Conservation (phyloP, 768 basidiomycete genomes). For the Rhodocollybia butyracea region DNA sequence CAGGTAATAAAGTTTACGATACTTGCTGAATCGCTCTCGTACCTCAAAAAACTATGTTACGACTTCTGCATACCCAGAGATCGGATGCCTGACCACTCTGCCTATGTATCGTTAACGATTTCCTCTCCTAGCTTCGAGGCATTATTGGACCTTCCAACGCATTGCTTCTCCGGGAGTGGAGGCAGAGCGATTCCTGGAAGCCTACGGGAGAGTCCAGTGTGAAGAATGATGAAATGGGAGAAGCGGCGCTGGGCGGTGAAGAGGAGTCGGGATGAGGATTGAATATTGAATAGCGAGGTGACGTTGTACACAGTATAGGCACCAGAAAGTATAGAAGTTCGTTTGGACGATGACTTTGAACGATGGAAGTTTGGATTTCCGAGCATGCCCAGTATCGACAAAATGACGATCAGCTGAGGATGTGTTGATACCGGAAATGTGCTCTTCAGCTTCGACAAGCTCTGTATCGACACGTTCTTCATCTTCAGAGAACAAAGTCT, state of each 20-base stretch:
- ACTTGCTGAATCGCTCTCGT: constrained; percentile 74
- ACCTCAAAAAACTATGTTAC: constrained; percentile 82
- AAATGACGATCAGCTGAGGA: constrained; percentile 57
- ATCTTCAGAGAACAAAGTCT: constrained; percentile 16
- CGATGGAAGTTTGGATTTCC: constrained; percentile 70
- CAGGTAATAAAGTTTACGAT: too few species aligned
- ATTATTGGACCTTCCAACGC: constrained; percentile 75
- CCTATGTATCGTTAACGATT: constrained; percentile 79
- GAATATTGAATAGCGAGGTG: constrained; percentile 47
- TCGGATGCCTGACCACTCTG: constrained; percentile 68
- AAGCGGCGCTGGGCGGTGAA: constrained; percentile 80
- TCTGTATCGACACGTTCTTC: constrained; percentile 19
- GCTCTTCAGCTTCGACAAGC: constrained; percentile 40
- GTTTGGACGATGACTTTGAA: constrained; percentile 80
- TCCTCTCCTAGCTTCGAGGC: constrained; percentile 27
- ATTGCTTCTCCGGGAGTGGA: constrained; percentile 83
- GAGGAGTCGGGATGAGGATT: not conserved
- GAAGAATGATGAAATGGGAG: constrained; percentile 79
- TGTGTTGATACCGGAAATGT: not conserved
- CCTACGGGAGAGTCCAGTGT: too few species aligned
- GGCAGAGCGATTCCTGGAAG: constrained; percentile 79
- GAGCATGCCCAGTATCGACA: constrained; percentile 65
- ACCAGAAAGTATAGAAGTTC: constrained; percentile 59
- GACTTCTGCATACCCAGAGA: constrained; percentile 76
- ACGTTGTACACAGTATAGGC: constrained; percentile 75